A percentile compares a stretch with the other conserved stretches of the same genome.
These are phyloP conservation scores for Amanita subjunquillea DNA, from an alignment of 768 basidiomycete genomes.

Conservation along the genomic window DNA sequence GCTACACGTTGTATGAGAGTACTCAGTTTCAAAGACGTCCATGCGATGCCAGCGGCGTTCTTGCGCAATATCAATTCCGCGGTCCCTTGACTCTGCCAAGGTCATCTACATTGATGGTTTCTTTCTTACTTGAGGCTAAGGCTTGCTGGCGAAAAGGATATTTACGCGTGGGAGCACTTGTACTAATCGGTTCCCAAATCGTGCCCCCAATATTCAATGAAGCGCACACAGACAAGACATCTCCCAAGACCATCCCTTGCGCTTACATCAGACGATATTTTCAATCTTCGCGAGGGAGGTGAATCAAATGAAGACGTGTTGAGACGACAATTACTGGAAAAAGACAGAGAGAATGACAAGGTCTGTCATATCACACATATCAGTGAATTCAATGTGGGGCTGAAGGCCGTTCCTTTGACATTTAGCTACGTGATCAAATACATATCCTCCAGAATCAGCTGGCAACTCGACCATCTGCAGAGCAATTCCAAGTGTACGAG, in stretches of 20 bases:
- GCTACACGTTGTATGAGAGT: too few relatives aligned
- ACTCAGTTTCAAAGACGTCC: too few relatives aligned
- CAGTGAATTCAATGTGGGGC: neutral
- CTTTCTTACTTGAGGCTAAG: constrained; percentile 90
- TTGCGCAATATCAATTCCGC: too few relatives aligned
- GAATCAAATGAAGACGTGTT: constrained; percentile 53
- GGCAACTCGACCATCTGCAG: constrained; percentile 55
- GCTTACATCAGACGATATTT: constrained; percentile 46
- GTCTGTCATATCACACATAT: constrained; percentile 18
- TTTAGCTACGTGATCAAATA: constrained; percentile 53
- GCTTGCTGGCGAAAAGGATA: constrained; percentile 29
- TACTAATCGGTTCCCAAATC: too few relatives aligned
- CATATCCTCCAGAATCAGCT: constrained; percentile 56
- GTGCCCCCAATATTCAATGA: constrained; percentile 25
- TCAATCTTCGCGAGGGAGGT: constrained; percentile 45
- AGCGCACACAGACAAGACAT: constrained; percentile 55
- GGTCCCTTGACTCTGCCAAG: constrained; percentile 44
- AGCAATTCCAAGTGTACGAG: constrained; percentile 53
- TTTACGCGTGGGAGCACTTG: too few relatives aligned
- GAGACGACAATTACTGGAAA: constrained; percentile 53
- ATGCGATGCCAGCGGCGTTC: too few relatives aligned
- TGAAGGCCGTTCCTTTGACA: neutral
- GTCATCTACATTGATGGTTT: constrained; percentile 93
- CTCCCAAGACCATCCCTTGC: constrained; percentile 42
- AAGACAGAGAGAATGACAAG: constrained; percentile 63